Evolutionary conservation across 495 filamentous ascomycete species (phyloP).

Genomic region (Penicillium lagena): DNA sequence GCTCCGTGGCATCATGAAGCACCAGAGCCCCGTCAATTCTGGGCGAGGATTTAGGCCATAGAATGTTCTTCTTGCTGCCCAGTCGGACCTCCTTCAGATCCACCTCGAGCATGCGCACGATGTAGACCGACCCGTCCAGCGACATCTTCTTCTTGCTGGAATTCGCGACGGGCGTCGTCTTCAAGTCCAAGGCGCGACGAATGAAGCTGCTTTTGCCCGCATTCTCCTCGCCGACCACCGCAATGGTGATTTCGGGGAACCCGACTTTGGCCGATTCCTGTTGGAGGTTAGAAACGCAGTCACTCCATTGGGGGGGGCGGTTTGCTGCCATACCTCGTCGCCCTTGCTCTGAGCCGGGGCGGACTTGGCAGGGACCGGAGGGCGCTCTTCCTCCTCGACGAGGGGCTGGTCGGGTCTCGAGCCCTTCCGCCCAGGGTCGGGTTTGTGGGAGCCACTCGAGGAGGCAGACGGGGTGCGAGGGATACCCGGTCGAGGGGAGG

Average conservation of each 20-base stretch:
- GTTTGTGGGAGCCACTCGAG: conserved; percentile 19
- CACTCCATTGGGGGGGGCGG: conserved; percentile 6
- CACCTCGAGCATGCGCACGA: conserved; percentile 77
- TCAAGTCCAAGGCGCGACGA: conserved; percentile 68
- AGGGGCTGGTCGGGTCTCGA: conserved; percentile 20
- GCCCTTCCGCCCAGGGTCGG: conserved; percentile 17
- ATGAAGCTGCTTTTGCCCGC: conserved; percentile 92
- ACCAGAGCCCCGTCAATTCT: conserved; percentile 77
- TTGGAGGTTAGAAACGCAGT: conserved; percentile 2
- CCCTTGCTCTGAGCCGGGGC: conserved; percentile 8
- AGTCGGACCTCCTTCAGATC: conserved; percentile 31
- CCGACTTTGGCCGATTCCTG: conserved; percentile 21
- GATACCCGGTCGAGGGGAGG: conserved; percentile 19
- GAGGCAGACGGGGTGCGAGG: conserved; percentile 33
- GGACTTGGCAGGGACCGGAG: conserved; percentile 7
- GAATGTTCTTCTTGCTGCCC: conserved; percentile 52
- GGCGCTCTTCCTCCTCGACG: conserved; percentile 28
- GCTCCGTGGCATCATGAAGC: conserved; percentile 78
- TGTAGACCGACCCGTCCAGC: conserved; percentile 68
- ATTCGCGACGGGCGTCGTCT: conserved; percentile 47
- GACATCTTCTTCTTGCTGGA: conserved; percentile 64
- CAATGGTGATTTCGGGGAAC: conserved; percentile 66
- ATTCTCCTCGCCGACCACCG: conserved; percentile 70
- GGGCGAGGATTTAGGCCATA: conserved; percentile 76
- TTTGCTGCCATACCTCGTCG: conserved; percentile 21